phyloP scores from a whole-genome alignment of 805 yeast species.

The Priceomyces melissophilus region DNA sequence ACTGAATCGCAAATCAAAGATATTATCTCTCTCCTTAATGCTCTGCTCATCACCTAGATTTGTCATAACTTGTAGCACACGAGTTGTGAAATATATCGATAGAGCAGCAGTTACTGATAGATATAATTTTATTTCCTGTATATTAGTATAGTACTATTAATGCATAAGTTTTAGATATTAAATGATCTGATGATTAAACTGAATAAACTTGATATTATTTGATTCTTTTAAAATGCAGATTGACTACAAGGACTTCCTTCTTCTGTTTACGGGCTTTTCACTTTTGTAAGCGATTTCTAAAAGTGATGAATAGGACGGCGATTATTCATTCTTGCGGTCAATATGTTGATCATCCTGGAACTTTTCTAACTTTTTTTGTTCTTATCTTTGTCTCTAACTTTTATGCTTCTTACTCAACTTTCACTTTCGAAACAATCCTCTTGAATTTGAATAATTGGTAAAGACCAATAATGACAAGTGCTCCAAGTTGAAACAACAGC shows the following conservation, averaged over 20 bases:
- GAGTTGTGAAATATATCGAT: not conserved
- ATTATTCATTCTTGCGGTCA: too few species aligned
- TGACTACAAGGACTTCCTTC: too few species aligned
- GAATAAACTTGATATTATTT: too few species aligned
- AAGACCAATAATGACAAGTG: conserved; percentile 13
- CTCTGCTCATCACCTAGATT: not conserved
- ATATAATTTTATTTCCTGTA: not conserved
- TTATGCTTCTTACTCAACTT: conserved; percentile 5
- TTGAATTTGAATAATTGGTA: conserved; percentile 19
- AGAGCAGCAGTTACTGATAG: not conserved
- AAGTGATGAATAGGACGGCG: too few species aligned
- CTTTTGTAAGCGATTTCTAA: too few species aligned
- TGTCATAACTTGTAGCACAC: not conserved
- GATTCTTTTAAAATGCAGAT: too few species aligned
- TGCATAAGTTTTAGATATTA: not conserved
- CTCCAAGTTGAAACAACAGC: conserved; percentile 18
- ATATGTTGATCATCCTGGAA: too few species aligned
- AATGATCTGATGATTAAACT: not conserved
- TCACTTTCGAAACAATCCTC: conserved; percentile 15
- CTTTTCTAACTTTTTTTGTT: too few species aligned
- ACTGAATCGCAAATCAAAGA: conserved; percentile 1
- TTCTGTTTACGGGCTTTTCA: too few species aligned
- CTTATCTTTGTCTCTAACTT: too few species aligned
- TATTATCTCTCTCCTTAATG: not conserved
- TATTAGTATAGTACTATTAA: not conserved